A percentile compares a stretch with the other conserved stretches of the same genome.
phyloP scores from a whole-genome alignment of 2,329 filamentous ascomycete genomes.

The Dothistroma septosporum region DNA sequence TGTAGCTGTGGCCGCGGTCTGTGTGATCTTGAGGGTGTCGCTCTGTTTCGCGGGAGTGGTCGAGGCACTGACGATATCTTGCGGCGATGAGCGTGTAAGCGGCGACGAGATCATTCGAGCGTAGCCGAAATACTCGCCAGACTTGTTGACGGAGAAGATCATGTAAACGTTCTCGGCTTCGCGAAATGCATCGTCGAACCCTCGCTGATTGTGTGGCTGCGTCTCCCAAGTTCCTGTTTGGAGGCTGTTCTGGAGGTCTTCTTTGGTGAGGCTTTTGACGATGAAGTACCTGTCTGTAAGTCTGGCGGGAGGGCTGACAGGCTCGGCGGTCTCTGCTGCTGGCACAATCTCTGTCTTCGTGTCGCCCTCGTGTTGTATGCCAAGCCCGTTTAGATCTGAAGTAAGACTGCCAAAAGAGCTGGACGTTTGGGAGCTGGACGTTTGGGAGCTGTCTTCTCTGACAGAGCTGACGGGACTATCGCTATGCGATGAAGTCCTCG shows the following conservation, averaged over 20 bases:
- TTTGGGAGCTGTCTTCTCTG: neutral
- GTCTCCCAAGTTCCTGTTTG: conserved; percentile 87
- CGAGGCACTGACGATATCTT: neutral
- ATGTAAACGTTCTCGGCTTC: conserved; percentile 80
- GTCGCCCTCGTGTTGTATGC: neutral
- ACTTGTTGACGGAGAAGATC: conserved; percentile 95
- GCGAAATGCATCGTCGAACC: conserved; percentile 75
- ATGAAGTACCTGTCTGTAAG: conserved; percentile 71
- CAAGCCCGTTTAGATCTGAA: neutral
- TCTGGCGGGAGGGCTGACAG: neutral
- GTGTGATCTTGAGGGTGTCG: conserved; percentile 62
- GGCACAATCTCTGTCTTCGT: neutral
- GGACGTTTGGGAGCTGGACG: no score
- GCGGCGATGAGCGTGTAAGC: conserved; percentile 54
- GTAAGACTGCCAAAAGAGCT: neutral
- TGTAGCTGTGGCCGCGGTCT: conserved; percentile 70
- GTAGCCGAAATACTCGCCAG: conserved; percentile 93
- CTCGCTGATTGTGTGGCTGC: conserved; percentile 82
- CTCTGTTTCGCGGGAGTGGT: neutral
- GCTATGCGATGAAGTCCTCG: neutral
- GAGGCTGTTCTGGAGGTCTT: conserved; percentile 83
- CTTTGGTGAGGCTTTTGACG: conserved; percentile 84
- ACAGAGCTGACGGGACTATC: neutral
- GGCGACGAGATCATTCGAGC: conserved; percentile 85
- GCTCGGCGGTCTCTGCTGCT: neutral